Conservation (phyloP, 23 red algal species). For the Gracilaria vermiculophylla region DNA sequence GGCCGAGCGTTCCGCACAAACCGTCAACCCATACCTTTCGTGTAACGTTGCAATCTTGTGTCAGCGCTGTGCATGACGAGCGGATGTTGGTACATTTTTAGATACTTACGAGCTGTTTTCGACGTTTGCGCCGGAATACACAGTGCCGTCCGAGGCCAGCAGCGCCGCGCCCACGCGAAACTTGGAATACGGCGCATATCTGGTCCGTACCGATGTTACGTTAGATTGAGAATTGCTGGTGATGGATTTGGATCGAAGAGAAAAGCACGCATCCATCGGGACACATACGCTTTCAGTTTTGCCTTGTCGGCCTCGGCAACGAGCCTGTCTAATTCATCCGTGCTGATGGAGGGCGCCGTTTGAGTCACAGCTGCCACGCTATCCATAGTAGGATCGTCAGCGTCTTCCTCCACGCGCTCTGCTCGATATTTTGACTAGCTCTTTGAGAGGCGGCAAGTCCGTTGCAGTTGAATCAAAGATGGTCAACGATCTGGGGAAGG, state of each 20-base stretch:
- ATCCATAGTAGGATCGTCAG: slow-evolving; percentile 2
- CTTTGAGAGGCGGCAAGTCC: too few relatives aligned
- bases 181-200: slow-evolving; percentile 85
- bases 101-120: slow-evolving; percentile 80
- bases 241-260: too few relatives aligned
- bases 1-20: slow-evolving; percentile 87
- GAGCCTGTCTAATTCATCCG: slow-evolving; percentile 54
- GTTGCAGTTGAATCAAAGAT: too few relatives aligned
- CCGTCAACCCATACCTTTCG: slow-evolving; percentile 76
- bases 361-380: slow-evolving; percentile 14
- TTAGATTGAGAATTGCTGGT: too few relatives aligned
- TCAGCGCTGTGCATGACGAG: too few relatives aligned
- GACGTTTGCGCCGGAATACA: slow-evolving; percentile 83
- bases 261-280: neutral
- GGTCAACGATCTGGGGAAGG: too few relatives aligned
- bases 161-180: slow-evolving; percentile 89
- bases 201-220: neutral
- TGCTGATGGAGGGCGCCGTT: slow-evolving; percentile 32
- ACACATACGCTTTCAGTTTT: slow-evolving; percentile 65
- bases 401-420: neutral
- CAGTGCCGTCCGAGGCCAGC: slow-evolving; percentile 30
- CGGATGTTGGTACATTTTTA: neutral
- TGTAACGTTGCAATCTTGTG: neutral
- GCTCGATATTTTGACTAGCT: neutral
- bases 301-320: slow-evolving; percentile 59